These are phyloP conservation scores for Aspergillus novoparasiticus DNA, from an alignment of 2,329 filamentous ascomycete species.

Conservation along the genomic window DNA sequence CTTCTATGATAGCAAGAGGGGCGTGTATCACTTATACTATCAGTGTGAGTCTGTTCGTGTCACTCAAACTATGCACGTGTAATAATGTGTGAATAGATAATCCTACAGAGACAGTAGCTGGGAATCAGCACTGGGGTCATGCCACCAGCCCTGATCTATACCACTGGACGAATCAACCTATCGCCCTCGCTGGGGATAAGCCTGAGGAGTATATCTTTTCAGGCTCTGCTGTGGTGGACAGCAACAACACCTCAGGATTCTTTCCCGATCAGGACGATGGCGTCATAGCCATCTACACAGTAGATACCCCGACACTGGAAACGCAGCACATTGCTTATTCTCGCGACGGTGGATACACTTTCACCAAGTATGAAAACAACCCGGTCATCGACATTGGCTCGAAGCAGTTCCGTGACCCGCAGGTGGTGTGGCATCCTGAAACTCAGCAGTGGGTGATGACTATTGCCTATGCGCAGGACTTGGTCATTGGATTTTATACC, in stretches of 20 bases:
- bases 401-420: slow-evolving; percentile 66
- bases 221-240: slow-evolving; percentile 61
- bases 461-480: slow-evolving; percentile 58
- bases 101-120: slow-evolving; percentile 51
- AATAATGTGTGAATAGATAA: slow-evolving; percentile 45
- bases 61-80: neutral
- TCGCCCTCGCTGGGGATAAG: slow-evolving; percentile 57
- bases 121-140: slow-evolving; percentile 69
- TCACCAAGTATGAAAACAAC: slow-evolving; percentile 61
- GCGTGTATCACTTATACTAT: slow-evolving; percentile 67
- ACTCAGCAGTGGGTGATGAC: slow-evolving; percentile 60
- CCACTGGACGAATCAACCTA: slow-evolving; percentile 65
- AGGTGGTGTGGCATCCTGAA: slow-evolving; percentile 61
- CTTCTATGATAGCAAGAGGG: slow-evolving; percentile 57
- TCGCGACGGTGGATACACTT: slow-evolving; percentile 63
- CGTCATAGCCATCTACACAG: slow-evolving; percentile 63
- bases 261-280: slow-evolving; percentile 64
- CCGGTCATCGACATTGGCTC: slow-evolving; percentile 61
- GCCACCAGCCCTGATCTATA: slow-evolving; percentile 65
- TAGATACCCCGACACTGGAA: slow-evolving; percentile 40
- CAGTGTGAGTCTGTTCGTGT: slow-evolving; percentile 50
- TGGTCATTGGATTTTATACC: slow-evolving; percentile 63
- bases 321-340: slow-evolving; percentile 66
- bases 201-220: slow-evolving; percentile 52
- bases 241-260: slow-evolving; percentile 67